Evolutionary conservation across 306 rosid genomes (phyloP).

Genomic region (Carpinus fangiana): DNA sequence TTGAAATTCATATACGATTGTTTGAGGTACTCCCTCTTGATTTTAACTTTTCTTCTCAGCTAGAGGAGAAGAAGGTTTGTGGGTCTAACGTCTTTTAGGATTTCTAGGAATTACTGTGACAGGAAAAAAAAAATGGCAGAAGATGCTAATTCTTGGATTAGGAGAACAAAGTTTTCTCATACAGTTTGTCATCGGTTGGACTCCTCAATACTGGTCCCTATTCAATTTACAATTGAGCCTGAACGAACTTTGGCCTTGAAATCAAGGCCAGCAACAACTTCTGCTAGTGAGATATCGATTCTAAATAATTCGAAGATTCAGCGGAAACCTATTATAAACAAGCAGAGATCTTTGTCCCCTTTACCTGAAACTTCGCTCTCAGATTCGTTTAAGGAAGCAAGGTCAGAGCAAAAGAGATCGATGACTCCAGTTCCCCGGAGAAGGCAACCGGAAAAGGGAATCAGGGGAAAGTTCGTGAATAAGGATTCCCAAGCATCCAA

Average conservation of each 20-base stretch:
- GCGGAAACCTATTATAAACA: conserved; percentile 26
- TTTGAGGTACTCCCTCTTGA: conserved; percentile 23
- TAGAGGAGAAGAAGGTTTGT: conserved; percentile 29
- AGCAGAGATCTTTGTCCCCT: conserved; percentile 87
- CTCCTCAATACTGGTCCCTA: conserved; percentile 41
- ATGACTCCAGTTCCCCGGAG: conserved; percentile 67
- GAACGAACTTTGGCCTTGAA: conserved; percentile 43
- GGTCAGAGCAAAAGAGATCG: conserved; percentile 64
- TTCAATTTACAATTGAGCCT: conserved; percentile 36
- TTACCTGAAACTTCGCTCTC: conserved; percentile 46
- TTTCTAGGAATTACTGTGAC: conserved; percentile 25
- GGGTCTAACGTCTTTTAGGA: conserved; percentile 24
- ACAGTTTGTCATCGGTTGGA: conserved; percentile 83
- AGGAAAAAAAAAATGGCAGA: conserved; percentile 61
- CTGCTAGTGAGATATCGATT: conserved; percentile 22
- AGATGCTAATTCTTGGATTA: conserved; percentile 71
- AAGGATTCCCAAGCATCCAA: conserved; percentile 42
- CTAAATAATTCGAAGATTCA: conserved; percentile 27
- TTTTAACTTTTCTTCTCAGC: conserved; percentile 39
- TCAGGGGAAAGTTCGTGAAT: conserved; percentile 39
- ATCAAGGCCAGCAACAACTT: conserved; percentile 41
- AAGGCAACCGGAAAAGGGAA: conserved; percentile 43
- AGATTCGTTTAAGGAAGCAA: conserved; percentile 70
- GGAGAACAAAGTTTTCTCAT: conserved; percentile 86
- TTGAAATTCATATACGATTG: conserved; percentile 16